Conservation (phyloP, 2,329 filamentous ascomycete species). For the Phyllosticta ampelicida region DNA sequence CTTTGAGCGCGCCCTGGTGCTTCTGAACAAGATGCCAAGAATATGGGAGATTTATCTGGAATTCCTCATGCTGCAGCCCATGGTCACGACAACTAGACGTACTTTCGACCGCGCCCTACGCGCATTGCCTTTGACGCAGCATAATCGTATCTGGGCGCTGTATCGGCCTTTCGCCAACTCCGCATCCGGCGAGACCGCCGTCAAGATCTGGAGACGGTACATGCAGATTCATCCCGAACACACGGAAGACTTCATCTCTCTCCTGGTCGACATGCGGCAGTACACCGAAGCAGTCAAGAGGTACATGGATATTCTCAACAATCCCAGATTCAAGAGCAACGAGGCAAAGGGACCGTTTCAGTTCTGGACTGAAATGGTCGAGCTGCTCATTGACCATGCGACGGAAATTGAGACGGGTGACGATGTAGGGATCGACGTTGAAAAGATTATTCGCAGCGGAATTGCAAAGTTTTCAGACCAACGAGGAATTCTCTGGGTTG, state of each 20-base stretch:
- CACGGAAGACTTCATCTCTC: conserved; percentile 86
- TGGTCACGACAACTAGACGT: conserved; percentile 73
- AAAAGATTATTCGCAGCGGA: conserved; percentile 84
- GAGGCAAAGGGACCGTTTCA: conserved; percentile 92
- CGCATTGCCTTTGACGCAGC: conserved; percentile 86
- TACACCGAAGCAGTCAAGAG: conserved; percentile 86
- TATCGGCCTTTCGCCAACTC: conserved; percentile 88
- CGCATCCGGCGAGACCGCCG: conserved; percentile 77
- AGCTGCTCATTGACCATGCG: conserved; percentile 83
- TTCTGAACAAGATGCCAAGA: conserved; percentile 96
- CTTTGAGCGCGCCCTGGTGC: conserved; percentile 82
- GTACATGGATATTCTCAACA: conserved; percentile 88
- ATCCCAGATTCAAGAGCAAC: conserved; percentile 82
- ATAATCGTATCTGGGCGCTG: conserved; percentile 87
- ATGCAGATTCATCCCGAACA: conserved; percentile 97
- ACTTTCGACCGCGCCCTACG: conserved; percentile 88
- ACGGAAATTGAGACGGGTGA: conserved; percentile 72
- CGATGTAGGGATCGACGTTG: conserved; percentile 77
- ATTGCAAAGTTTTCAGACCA: conserved; percentile 88
- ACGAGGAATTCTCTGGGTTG: conserved; percentile 87
- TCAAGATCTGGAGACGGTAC: conserved; percentile 90
- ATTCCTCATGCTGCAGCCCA: conserved; percentile 84
- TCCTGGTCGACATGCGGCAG: conserved; percentile 67
- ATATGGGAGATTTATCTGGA: conserved; percentile 97
- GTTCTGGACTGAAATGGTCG: conserved; percentile 96